Conservation (phyloP, 1,139 yeast genomes). For the Pichia sp. region DNA sequence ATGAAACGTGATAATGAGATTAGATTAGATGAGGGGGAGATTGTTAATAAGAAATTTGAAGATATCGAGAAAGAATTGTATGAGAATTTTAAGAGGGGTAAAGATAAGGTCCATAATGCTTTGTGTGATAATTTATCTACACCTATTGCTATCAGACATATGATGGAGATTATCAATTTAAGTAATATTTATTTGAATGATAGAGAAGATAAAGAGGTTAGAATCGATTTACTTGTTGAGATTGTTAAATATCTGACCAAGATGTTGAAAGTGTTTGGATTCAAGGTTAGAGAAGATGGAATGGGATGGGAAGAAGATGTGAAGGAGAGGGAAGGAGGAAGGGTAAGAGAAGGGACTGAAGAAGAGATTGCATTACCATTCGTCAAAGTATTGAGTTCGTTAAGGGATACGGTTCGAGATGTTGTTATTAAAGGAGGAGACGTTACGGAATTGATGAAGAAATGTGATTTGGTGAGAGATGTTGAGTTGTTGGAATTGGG, state of each 20-base stretch:
- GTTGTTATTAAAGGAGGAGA: constrained; percentile 64
- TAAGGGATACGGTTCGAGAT: constrained; percentile 74
- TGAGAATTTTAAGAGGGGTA: constrained; percentile 44
- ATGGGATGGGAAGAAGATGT: constrained; percentile 66
- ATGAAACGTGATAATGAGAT: constrained; percentile 44
- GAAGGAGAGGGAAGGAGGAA: constrained; percentile 22
- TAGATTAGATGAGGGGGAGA: constrained; percentile 33
- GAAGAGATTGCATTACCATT: constrained; percentile 77
- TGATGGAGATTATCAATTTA: constrained; percentile 63
- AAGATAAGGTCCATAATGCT: constrained; percentile 62
- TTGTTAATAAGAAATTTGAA: constrained; percentile 50
- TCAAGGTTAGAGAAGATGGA: constrained; percentile 57
- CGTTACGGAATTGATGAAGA: constrained; percentile 43
- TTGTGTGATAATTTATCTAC: constrained; percentile 86
- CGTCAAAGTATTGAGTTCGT: constrained; percentile 65
- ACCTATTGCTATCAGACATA: constrained; percentile 58
- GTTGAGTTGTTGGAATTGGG: constrained; percentile 64
- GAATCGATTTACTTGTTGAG: constrained; percentile 59
- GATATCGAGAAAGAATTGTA: constrained; percentile 43
- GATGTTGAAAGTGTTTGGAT: constrained; percentile 67
- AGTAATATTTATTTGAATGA: constrained; percentile 64
- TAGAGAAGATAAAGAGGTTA: constrained; percentile 40
- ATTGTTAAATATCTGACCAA: constrained; percentile 64
- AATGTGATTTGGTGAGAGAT: constrained; percentile 55
- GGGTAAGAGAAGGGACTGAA: constrained; percentile 16